Evolutionary conservation across 805 yeast genomes (phyloP).

Genomic region (Schwanniomyces sp.): DNA sequence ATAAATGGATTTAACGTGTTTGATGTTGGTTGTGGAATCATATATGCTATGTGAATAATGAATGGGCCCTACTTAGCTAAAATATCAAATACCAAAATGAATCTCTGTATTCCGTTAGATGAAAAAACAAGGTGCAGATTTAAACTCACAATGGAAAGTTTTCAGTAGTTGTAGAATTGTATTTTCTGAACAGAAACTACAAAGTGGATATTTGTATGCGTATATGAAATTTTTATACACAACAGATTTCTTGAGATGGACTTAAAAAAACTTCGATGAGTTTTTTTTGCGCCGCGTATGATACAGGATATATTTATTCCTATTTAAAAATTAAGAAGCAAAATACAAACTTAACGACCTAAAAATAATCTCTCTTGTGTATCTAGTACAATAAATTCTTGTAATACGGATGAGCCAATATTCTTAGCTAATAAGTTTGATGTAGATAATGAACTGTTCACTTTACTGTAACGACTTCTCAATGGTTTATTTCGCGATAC

Average conservation of each 20-base stretch:
- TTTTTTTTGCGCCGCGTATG: slow-evolving; percentile 1
- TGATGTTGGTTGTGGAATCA: slow-evolving; percentile 11
- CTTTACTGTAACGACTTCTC: not conserved
- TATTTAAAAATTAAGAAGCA: not conserved
- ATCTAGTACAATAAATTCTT: slow-evolving; percentile 20
- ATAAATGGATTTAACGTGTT: slow-evolving; percentile 52
- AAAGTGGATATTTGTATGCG: not conserved
- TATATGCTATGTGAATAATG: not conserved
- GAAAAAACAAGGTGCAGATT: not conserved
- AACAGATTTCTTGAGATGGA: not conserved
- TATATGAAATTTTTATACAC: not conserved
- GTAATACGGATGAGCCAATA: slow-evolving; percentile 18
- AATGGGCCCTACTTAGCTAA: not conserved
- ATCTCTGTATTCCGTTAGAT: not conserved
- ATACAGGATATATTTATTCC: not conserved
- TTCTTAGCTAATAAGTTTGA: slow-evolving; percentile 7
- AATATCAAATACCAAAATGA: not conserved
- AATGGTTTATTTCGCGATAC: not conserved
- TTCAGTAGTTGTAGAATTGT: not conserved
- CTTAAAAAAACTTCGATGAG: not conserved
- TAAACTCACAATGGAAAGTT: not conserved
- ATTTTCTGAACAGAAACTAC: not conserved
- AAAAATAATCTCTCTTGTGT: slow-evolving; percentile 19
- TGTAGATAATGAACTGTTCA: not conserved
- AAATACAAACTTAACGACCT: not conserved